Conservation (phyloP, 2,329 filamentous ascomycete genomes). For the Emergomyces pasteurianus region DNA sequence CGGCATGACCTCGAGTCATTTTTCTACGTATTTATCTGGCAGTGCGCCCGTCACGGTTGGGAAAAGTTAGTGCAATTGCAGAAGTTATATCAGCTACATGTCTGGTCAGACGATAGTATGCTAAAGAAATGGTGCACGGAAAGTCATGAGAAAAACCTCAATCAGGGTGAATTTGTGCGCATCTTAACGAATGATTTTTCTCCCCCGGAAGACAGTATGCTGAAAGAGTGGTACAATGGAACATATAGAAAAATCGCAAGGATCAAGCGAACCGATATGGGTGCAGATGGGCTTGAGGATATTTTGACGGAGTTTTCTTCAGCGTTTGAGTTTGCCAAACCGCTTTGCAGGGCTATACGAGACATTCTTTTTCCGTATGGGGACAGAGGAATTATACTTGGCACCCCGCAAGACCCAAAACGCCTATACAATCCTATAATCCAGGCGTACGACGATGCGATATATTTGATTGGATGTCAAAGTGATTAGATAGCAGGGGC, state of each 20-base stretch:
- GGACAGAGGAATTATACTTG: not conserved
- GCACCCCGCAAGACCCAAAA: conserved; percentile 6
- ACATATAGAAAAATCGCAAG: conserved; percentile 15
- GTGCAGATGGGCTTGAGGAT: conserved; percentile 13
- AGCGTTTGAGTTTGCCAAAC: conserved; percentile 13
- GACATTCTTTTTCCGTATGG: conserved; percentile 8
- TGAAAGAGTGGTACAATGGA: conserved; percentile 16
- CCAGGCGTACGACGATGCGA: not conserved
- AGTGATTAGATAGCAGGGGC: no score
- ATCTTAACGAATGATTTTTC: not conserved
- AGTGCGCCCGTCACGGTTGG: not conserved
- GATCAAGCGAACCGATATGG: conserved; percentile 11
- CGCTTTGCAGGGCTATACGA: conserved; percentile 13
- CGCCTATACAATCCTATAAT: conserved; percentile 7
- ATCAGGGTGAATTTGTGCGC: no score
- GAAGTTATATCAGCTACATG: no score
- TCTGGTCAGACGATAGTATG: not conserved
- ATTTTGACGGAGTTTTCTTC: conserved; percentile 14
- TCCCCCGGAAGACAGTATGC: not conserved
- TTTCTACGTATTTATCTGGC: conserved; percentile 15
- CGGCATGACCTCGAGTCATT: conserved; percentile 14
- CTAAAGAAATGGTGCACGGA: not conserved
- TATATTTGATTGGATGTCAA: not conserved
- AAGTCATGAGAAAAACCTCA: no score
- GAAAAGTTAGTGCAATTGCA: not conserved